Percentiles rank a stretch among this genome's conserved stretches.
Conservation (phyloP, 345 rosid species). For the Erysimum cheiranthoides region DNA sequence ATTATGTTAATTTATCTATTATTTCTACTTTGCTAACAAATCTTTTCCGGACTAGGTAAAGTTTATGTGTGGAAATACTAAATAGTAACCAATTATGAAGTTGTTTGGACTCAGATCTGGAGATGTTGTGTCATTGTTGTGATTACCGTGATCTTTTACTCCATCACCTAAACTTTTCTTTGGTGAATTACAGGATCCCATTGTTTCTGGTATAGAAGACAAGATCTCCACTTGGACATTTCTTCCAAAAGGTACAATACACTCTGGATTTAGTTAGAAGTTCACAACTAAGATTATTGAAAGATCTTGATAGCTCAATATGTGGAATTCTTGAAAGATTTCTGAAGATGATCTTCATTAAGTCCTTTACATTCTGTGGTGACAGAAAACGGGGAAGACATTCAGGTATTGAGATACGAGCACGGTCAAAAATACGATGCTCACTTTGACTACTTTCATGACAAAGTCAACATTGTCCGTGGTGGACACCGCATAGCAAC, state of each 20-base stretch:
- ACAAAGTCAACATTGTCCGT: conserved; percentile 85
- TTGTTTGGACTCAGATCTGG: neutral
- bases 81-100: neutral
- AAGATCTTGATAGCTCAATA: neutral
- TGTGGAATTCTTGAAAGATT: conserved; percentile 7
- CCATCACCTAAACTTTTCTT: conserved; percentile 6
- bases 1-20: neutral
- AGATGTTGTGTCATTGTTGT: neutral
- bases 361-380: conserved; percentile 25
- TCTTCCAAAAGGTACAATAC: conserved; percentile 80
- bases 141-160: conserved; percentile 4
- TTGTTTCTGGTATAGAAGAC: conserved; percentile 88
- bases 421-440: conserved; percentile 95
- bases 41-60: neutral
- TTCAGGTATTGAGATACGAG: conserved; percentile 90
- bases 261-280: neutral
- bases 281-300: neutral
- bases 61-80: neutral
- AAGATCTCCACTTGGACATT: conserved; percentile 96
- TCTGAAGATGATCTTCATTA: neutral
- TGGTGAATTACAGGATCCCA: conserved; percentile 67
- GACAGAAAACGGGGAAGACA: conserved; percentile 93
- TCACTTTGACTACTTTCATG: conserved; percentile 85
- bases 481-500: conserved; percentile 96
- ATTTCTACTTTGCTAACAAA: neutral